Base-by-base conservation (phyloP, 345 rosid genomes). In the Eucalyptus tenuipes region DNA sequence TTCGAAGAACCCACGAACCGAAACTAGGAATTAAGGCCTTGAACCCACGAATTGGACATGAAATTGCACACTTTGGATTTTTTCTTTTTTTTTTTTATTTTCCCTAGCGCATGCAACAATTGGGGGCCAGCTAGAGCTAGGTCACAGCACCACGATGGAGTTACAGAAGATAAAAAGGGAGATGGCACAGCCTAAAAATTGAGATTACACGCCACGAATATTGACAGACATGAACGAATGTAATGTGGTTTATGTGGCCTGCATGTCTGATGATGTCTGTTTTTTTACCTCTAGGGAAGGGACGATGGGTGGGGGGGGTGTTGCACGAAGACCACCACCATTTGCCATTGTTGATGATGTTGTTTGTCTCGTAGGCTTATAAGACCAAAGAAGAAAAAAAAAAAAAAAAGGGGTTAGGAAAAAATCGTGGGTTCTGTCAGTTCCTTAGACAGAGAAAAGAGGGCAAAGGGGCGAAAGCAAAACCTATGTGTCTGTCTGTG, bases 201-300 rank as follows among this genome's bases (percentile, higher is more conserved):
- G 82, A 75, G 82, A 75, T 75, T 75, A 10, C 47, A 75, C 25
- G 79, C 42, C 64, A 33, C 85, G 59, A 88, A 75, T 13, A 88
- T 59, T 25, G 59, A 86, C 22, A 79, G 85, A 87, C 57, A 33
- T 31, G 61, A 61, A 82, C 27, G 50, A 29, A 49, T 82, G 71
- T 75, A 68, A 86, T 49, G 88, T 27, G 89, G 68, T 24, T 82
- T 88, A 87, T 61, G 89, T 86, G 89, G 86, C 52, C 52, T 40
- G 85, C 88, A 86, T 84, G 91, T 87, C 45, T 52, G 82, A 75
- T 75, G 82, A 20, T 37, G 82, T 20, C 82, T 40, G 82, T 75
- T 4, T 64, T 59, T 61, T 75, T 91, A 91, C 91, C 94, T 92
- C 87, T 89, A 91, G 85, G 87, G 91, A 86, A 66, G 45, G 82